Evolutionary conservation across 176 grass and related monocot genomes (phyloP), one percentile per base, ranked within the genome.

Genomic region (Typha latifolia): DNA sequence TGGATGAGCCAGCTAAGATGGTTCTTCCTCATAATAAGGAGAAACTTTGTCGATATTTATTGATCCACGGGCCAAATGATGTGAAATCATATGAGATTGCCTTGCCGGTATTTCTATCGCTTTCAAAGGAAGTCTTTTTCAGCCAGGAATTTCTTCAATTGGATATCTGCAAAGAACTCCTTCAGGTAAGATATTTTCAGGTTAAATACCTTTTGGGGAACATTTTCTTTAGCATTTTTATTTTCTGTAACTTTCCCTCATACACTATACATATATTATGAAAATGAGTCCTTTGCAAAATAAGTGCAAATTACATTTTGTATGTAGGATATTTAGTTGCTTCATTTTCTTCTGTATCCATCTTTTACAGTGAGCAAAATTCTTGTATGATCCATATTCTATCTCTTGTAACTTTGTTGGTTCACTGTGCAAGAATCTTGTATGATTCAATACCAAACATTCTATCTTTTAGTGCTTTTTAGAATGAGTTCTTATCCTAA

Each of bases 41-140:
- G 49, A 73, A 71, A 49, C 71, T 51, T 20, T 67, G 69, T 83
- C 61, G 51, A 26, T 47, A 74, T 51, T 72, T 80, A 66, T 21
- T 87, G 67, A 69, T 83, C 48, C 61, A 72, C 27, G 75, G 78
- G 57, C 24, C 71, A 77, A 79, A 80, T 84, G 79, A 74, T 73
- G 18, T 77, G 69, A 84, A 53, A 75, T 56, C 77, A 53, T 82
- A 69, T 86, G 88, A 87, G 78, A 77, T 78, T 55, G 69, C 85
- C 19, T 68, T 90, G 66, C 43, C 62, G 29, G 83, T 90, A 72
- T 71, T 92, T 48, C 69, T 78, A 12, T 87, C 88, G 57, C 80
- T 92, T 70, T 84, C 89, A 61, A 81, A 84, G 59, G 78, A 92
- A 76, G 63, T 78, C 3, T 97, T 97, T 78, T 97, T 97, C 72